Evolutionary conservation across 257 asterid species (phyloP).

Genomic region (Handroanthus guayacan): DNA sequence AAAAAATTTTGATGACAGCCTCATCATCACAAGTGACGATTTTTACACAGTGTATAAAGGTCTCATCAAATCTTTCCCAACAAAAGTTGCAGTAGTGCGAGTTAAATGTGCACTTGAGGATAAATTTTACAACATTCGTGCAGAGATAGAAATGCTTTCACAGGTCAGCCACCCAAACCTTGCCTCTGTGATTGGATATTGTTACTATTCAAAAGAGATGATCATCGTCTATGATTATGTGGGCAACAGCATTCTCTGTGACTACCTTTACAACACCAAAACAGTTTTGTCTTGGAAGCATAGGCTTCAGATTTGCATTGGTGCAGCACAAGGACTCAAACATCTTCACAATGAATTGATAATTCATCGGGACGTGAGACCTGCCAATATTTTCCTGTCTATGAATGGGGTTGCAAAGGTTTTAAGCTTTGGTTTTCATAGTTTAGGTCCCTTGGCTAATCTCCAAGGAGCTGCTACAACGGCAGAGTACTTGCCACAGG

Average conservation of each 20-base stretch:
- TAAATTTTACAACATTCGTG: background rate
- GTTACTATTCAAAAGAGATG: background rate
- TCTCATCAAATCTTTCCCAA: background rate
- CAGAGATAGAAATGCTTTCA: conserved; percentile 4
- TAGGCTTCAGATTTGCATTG: background rate
- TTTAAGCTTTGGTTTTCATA: background rate
- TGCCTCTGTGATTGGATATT: conserved; percentile 7
- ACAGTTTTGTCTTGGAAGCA: background rate
- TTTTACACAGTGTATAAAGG: background rate
- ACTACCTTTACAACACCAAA: background rate
- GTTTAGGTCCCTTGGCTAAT: conserved; percentile 5
- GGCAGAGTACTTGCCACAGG: background rate
- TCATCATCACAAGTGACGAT: background rate
- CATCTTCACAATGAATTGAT: background rate
- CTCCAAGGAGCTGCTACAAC: background rate
- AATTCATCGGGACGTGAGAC: background rate
- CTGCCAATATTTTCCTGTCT: conserved; percentile 3
- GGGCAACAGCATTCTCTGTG: background rate
- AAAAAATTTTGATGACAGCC: background rate
- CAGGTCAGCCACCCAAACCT: conserved; percentile 12
- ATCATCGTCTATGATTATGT: background rate
- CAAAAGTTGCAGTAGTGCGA: background rate
- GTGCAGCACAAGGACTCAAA: conserved; percentile 1
- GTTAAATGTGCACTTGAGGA: background rate
- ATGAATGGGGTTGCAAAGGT: background rate